Conservation (phyloP, 768 basidiomycete species). For the Phanerodontia chrysosporium region DNA sequence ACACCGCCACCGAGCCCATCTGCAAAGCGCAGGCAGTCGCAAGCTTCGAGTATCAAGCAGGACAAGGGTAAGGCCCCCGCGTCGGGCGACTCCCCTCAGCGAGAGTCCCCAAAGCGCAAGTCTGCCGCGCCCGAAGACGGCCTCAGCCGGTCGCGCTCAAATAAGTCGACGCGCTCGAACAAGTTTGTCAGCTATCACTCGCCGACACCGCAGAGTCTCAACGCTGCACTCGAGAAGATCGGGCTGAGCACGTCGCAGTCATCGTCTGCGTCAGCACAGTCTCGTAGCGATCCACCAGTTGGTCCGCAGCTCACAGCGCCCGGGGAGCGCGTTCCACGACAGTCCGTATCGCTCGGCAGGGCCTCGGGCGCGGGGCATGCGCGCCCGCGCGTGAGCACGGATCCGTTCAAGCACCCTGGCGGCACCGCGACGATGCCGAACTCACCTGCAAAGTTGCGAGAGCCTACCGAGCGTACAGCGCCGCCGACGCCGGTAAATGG, state of each 20-base stretch:
- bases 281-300: neutral
- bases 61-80: neutral
- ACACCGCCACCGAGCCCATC: slow-evolving; percentile 48
- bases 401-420: neutral
- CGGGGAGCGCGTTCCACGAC: neutral
- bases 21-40: slow-evolving; percentile 23
- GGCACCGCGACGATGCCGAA: slow-evolving; percentile 2
- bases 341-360: slow-evolving; percentile 5
- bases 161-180: slow-evolving; percentile 51
- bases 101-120: slow-evolving; percentile 3
- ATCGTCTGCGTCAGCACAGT: neutral
- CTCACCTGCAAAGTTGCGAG: neutral
- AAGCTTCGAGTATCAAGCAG: neutral
- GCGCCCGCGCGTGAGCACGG: slow-evolving; percentile 3
- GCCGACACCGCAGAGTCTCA: slow-evolving; percentile 64
- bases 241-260: slow-evolving; percentile 21
- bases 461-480: neutral
- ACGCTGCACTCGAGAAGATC: slow-evolving; percentile 67
- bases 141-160: slow-evolving; percentile 33
- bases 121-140: slow-evolving; percentile 10
- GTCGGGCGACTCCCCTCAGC: neutral
- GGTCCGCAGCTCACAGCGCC: neutral
- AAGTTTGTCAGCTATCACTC: slow-evolving; percentile 37
- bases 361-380: slow-evolving; percentile 2
- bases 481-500: neutral